Evolutionary conservation across 257 asterid species (phyloP).

Genomic region (Nicotiana attenuata): DNA sequence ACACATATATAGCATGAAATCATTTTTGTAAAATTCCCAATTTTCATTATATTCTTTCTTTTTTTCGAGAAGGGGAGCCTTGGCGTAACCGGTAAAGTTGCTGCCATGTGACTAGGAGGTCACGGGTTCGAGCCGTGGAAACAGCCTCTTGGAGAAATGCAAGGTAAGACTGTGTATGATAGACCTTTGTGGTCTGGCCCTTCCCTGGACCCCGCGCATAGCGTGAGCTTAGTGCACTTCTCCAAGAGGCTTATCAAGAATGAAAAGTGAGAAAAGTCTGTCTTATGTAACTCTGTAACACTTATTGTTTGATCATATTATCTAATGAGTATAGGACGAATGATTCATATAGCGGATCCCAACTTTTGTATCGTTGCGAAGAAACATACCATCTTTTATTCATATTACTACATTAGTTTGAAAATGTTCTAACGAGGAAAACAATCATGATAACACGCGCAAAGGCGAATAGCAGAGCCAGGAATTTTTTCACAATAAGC

Average conservation of each 20-base stretch:
- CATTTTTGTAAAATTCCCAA: background rate
- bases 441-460: background rate
- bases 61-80: background rate
- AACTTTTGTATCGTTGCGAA: background rate
- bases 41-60: background rate
- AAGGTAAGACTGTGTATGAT: no score
- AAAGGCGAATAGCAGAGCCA: background rate
- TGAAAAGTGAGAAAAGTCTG: background rate
- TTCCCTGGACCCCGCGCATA: no score
- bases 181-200: no score
- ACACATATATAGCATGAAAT: background rate
- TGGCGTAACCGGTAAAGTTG: no score
- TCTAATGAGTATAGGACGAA: background rate
- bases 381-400: background rate
- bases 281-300: background rate
- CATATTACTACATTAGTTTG: background rate
- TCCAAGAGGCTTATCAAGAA: background rate
- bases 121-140: no score
- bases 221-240: no score
- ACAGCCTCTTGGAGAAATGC: no score
- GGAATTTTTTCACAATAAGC: background rate
- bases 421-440: background rate
- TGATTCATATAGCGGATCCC: background rate
- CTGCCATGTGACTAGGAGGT: no score
- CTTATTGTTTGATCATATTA: background rate